Conservation (phyloP, 768 basidiomycete genomes). For the Holtermannia corniformis region DNA sequence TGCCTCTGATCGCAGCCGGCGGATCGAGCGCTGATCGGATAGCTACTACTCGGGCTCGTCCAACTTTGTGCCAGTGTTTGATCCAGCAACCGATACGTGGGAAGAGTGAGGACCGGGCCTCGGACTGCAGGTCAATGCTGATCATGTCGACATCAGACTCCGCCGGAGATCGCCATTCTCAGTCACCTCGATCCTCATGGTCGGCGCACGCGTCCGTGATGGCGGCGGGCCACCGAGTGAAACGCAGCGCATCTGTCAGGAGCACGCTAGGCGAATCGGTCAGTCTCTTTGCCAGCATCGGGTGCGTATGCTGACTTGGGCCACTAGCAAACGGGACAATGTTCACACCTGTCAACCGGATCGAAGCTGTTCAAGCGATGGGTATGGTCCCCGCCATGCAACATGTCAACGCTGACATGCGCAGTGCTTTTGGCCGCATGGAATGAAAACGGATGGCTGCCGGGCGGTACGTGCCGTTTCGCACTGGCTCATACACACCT, state of each 20-base stretch:
- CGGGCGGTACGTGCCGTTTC: conserved; percentile 50
- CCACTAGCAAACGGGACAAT: conserved; percentile 58
- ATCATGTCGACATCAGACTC: conserved; percentile 40
- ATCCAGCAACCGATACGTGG: conserved; percentile 70
- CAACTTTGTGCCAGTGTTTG: conserved; percentile 80
- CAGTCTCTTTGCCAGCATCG: not conserved
- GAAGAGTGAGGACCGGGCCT: conserved; percentile 46
- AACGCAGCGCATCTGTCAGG: conserved; percentile 58
- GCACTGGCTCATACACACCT: not conserved
- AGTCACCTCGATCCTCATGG: conserved; percentile 86
- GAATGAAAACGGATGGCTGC: conserved; percentile 93
- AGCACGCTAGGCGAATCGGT: conserved; percentile 53
- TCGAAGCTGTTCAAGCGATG: conserved; percentile 89
- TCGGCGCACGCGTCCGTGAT: conserved; percentile 79
- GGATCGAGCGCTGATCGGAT: conserved; percentile 13
- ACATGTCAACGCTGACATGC: not conserved
- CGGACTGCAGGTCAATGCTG: not conserved
- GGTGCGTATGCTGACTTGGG: not conserved
- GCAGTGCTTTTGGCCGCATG: conserved; percentile 83
- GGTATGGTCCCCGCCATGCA: conserved; percentile 52
- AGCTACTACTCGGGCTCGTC: conserved; percentile 93
- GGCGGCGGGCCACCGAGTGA: conserved; percentile 76
- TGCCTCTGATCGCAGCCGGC: conserved; percentile 1
- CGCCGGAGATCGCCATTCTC: conserved; percentile 88
- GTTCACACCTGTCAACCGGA: conserved; percentile 72